Conservation (phyloP, 805 yeast genomes). For the Candida sphagnicola region DNA sequence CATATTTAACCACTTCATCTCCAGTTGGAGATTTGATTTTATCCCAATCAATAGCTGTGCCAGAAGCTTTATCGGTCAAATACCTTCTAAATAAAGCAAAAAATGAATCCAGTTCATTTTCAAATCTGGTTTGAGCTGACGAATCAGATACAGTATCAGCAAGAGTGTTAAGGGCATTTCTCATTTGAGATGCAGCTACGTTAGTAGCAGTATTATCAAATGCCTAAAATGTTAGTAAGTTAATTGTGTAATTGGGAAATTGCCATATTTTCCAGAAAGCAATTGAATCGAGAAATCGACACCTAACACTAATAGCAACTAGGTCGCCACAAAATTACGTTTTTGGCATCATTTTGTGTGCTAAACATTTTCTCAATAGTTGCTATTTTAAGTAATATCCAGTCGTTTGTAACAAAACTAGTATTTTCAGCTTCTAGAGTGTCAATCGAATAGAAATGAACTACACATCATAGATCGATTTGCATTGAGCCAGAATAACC, state of each 20-base stretch:
- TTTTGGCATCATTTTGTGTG: no score
- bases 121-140: constrained; percentile 56
- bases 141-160: constrained; percentile 72
- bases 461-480: no score
- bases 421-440: no score
- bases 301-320: background rate
- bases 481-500: no score
- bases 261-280: background rate
- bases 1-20: constrained; percentile 85
- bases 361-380: no score
- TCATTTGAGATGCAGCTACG: constrained; percentile 96
- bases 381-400: no score
- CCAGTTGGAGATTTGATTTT: constrained; percentile 86
- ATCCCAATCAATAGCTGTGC: constrained; percentile 88
- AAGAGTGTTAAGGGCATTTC: constrained; percentile 87
- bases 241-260: background rate
- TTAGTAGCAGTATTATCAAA: constrained; percentile 93
- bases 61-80: constrained; percentile 82
- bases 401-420: no score
- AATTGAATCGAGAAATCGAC: no score
- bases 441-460: no score
- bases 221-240: constrained; percentile 47
- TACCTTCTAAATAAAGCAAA: constrained; percentile 92
- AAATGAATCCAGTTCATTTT: constrained; percentile 90
- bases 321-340: no score